Percentiles rank a stretch among this genome's conserved stretches.
Conservation (phyloP, 441 rosid genomes). For the Lepidium campestre region DNA sequence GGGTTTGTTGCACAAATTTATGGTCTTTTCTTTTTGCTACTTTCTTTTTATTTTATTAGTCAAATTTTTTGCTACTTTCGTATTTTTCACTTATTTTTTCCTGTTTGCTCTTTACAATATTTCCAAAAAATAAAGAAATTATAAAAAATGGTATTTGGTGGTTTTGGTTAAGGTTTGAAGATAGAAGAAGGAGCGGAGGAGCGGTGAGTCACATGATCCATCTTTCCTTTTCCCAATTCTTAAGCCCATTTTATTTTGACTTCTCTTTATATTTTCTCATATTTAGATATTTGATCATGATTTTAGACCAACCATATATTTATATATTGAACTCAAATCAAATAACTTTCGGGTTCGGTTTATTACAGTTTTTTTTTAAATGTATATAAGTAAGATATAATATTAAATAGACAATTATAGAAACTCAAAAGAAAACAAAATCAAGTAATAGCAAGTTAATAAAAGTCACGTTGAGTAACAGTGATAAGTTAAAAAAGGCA, state of each 20-base stretch:
- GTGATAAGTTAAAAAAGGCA: conserved; percentile 18
- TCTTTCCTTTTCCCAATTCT: conserved; percentile 18
- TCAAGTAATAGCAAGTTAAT: not conserved
- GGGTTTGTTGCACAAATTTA: conserved; percentile 46
- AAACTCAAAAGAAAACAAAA: not conserved
- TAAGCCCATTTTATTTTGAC: conserved; percentile 9
- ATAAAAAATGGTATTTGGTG: conserved; percentile 10
- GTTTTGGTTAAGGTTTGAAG: not conserved
- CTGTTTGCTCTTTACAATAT: conserved; percentile 1
- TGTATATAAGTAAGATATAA: not conserved
- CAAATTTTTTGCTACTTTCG: not conserved
- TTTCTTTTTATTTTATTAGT: not conserved
- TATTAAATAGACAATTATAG: not conserved
- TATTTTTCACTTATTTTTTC: no score
- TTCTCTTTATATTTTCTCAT: not conserved
- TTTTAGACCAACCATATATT: no score
- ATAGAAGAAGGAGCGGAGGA: not conserved
- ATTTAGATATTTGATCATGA: no score
- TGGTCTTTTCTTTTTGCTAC: conserved; percentile 1
- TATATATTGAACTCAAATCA: no score
- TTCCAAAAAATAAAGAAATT: not conserved
- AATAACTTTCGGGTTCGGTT: no score
- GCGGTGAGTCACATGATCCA: conserved; percentile 30
- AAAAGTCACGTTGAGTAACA: conserved; percentile 19
- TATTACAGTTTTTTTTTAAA: no score